Conservation (phyloP, 2,329 filamentous ascomycete species). For the Aspergillus sclerotialis region DNA sequence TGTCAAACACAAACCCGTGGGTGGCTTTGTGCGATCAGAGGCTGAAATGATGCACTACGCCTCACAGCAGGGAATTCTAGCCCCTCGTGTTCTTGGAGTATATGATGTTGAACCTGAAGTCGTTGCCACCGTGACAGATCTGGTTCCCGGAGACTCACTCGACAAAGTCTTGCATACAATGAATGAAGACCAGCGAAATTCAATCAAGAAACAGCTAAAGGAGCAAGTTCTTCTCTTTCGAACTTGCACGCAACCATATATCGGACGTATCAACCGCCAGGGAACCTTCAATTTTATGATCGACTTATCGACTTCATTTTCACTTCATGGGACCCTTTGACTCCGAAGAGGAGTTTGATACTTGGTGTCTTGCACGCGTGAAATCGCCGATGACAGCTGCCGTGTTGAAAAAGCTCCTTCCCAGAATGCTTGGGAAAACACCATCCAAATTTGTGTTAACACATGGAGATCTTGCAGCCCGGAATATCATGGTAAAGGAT, state of each 20-base stretch:
- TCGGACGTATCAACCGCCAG: constrained; percentile 9
- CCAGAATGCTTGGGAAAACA: constrained; percentile 1
- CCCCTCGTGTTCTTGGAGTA: background rate
- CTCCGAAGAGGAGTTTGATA: constrained; percentile 11
- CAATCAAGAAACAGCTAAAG: constrained; percentile 8
- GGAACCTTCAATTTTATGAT: constrained; percentile 7
- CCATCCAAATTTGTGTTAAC: constrained; percentile 9
- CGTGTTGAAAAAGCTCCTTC: constrained; percentile 1
- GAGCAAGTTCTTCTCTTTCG: constrained; percentile 7
- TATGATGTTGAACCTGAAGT: constrained; percentile 1
- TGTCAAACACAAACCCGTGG: constrained; percentile 1
- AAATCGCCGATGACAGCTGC: constrained; percentile 2
- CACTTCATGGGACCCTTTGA: constrained; percentile 10
- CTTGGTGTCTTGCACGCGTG: constrained; percentile 6
- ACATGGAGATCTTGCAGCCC: constrained; percentile 7
- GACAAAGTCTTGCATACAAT: constrained; percentile 6
- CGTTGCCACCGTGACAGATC: constrained; percentile 1
- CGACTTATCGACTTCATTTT: constrained; percentile 2
- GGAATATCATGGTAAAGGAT: constrained; percentile 9
- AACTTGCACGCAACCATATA: constrained; percentile 10
- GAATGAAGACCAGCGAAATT: constrained; percentile 4
- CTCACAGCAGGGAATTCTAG: background rate
- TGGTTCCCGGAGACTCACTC: constrained; percentile 6
- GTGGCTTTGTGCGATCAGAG: background rate
- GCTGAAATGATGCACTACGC: constrained; percentile 1